These are phyloP conservation scores for Cryphonectria nitschkei DNA, from an alignment of 2,329 filamentous ascomycete genomes.

Conservation along the genomic window DNA sequence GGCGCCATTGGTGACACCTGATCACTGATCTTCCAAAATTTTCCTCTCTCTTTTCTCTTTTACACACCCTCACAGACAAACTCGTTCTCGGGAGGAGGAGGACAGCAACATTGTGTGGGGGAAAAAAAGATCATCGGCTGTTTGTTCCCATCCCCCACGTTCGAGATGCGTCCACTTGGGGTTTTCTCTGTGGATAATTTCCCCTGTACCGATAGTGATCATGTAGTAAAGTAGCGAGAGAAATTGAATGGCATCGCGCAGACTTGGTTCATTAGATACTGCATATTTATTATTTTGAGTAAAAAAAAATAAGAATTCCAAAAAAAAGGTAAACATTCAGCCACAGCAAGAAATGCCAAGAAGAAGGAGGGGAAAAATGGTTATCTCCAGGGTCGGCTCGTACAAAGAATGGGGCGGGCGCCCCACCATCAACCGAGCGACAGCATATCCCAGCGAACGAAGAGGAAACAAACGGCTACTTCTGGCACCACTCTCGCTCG, in stretches of 20 bases:
- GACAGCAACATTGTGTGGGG: not conserved
- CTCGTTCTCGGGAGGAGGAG: not conserved
- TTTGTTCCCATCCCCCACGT: not conserved
- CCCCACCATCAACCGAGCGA: too few relatives aligned
- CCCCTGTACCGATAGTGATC: too few relatives aligned
- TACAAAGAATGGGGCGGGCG: too few relatives aligned
- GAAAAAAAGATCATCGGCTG: not conserved
- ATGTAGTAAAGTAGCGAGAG: too few relatives aligned
- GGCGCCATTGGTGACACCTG: not conserved
- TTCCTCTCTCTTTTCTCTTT: not conserved
- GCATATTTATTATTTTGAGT: not conserved
- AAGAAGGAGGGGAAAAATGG: not conserved
- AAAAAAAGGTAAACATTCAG: too few relatives aligned
- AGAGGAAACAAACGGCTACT: too few relatives aligned
- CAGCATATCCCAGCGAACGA: too few relatives aligned
- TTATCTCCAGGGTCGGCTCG: not conserved
- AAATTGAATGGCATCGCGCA: not conserved
- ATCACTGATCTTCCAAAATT: not conserved
- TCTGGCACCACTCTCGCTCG: too few relatives aligned
- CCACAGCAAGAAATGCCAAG: not conserved
- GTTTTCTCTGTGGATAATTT: not conserved
- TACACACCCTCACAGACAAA: not conserved
- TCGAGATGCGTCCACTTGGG: not conserved
- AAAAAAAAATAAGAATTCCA: too few relatives aligned
- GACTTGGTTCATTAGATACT: not conserved